phyloP scores from a whole-genome alignment of 805 yeast species.

The Yarrowia bubula region DNA sequence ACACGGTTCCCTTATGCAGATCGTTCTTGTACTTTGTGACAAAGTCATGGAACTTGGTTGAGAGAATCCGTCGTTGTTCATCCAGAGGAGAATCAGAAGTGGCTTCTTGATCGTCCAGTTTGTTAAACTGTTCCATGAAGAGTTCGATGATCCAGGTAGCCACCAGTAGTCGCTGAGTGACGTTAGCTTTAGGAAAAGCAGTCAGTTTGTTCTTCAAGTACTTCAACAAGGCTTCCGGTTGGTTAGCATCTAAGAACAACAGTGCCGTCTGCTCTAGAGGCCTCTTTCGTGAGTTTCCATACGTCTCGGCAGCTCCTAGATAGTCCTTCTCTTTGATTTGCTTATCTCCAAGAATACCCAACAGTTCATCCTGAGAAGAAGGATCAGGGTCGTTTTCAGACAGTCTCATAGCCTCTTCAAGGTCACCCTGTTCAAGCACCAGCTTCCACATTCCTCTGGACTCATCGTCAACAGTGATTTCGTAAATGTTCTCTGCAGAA shows the following conservation, averaged over 20 bases:
- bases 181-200: conserved; percentile 29
- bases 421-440: conserved; percentile 51
- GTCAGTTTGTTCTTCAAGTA: conserved; percentile 48
- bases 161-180: conserved; percentile 52
- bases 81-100: conserved; percentile 34
- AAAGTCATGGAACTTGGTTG: conserved; percentile 48
- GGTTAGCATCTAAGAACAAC: conserved; percentile 47
- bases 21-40: conserved; percentile 47
- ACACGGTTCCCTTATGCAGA: conserved; percentile 66
- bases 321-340: conserved; percentile 43
- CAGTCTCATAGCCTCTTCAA: conserved; percentile 61
- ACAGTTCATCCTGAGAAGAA: conserved; percentile 35
- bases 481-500: conserved; percentile 60
- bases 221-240: conserved; percentile 47
- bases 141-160: conserved; percentile 68
- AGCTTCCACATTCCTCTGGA: conserved; percentile 71
- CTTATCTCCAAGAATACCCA: conserved; percentile 50
- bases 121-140: conserved; percentile 49
- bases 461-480: conserved; percentile 65
- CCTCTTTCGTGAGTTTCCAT: conserved; percentile 57
- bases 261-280: conserved; percentile 71
- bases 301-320: conserved; percentile 48
- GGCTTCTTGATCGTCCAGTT: conserved; percentile 42
- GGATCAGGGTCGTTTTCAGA: conserved; percentile 39
- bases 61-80: conserved; percentile 35